Conservation (phyloP, 2,329 filamentous ascomycete species). For the Geosmithia morbida region DNA sequence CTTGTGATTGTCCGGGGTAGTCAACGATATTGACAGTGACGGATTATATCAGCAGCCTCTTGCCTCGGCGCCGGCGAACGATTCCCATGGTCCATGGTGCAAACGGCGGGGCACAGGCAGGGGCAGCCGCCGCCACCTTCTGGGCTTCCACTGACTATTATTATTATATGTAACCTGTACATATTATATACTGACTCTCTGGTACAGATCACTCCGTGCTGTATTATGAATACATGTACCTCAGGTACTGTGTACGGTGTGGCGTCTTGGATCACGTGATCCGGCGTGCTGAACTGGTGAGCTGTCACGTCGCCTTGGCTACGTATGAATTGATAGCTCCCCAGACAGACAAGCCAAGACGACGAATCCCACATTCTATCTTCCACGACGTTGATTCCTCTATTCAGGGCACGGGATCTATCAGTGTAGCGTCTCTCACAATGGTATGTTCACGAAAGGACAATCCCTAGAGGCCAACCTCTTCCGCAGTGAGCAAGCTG, state of each 20-base stretch:
- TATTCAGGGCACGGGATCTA: background rate
- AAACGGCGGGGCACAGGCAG: background rate
- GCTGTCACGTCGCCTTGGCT: background rate
- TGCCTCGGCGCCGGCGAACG: background rate
- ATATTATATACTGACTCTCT: too few species aligned
- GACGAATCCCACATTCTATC: background rate
- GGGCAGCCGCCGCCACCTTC: too few species aligned
- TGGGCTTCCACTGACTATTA: too few species aligned
- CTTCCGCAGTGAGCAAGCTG: constrained; percentile 7
- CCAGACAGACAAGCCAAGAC: background rate
- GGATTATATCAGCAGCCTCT: background rate
- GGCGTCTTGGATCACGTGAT: background rate
- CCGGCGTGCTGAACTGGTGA: background rate
- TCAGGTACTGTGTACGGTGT: too few species aligned
- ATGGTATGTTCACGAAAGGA: constrained; percentile 2
- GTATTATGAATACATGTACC: too few species aligned
- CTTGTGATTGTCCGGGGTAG: background rate
- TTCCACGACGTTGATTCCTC: background rate
- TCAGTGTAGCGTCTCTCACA: background rate
- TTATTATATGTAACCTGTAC: too few species aligned
- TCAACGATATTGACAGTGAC: too few species aligned
- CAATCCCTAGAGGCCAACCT: background rate
- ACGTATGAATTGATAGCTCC: background rate
- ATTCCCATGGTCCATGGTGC: too few species aligned
- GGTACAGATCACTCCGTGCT: too few species aligned